These are phyloP conservation scores for Talaromyces sp. DNA, from an alignment of 2,329 filamentous ascomycete species.

Conservation along the genomic window DNA sequence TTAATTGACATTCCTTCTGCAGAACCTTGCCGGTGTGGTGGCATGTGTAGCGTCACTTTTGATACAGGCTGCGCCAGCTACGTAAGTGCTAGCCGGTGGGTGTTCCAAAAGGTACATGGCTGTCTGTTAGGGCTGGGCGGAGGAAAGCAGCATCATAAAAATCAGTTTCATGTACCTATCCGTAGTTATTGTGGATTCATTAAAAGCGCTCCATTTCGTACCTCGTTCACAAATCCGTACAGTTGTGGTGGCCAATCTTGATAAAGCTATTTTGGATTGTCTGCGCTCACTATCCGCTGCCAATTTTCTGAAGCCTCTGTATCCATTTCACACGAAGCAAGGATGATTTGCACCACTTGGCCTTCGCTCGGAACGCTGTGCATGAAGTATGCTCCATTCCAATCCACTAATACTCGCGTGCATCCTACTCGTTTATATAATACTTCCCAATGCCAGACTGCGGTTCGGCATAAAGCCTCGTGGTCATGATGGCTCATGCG, in stretches of 20 bases:
- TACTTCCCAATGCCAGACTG: constrained; percentile 8
- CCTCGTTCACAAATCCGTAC: neutral
- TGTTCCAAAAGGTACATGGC: constrained; percentile 15
- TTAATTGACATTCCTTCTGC: constrained; percentile 40
- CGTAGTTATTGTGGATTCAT: neutral
- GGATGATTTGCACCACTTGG: neutral
- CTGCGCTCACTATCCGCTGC: constrained; percentile 8
- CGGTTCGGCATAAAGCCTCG: constrained; percentile 8
- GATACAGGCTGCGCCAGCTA: constrained; percentile 20
- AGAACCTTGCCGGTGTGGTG: constrained; percentile 35
- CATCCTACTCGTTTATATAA: constrained; percentile 9
- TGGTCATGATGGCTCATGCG: constrained; percentile 3
- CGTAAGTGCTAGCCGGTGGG: constrained; percentile 3
- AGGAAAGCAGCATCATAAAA: neutral
- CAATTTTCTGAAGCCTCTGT: constrained; percentile 5
- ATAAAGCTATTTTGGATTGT: constrained; percentile 9
- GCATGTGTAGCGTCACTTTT: constrained; percentile 39
- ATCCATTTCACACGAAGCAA: constrained; percentile 6
- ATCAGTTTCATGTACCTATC: no score
- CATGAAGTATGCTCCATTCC: neutral
- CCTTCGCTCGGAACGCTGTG: neutral
- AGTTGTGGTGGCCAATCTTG: constrained; percentile 2
- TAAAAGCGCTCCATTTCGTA: neutral
- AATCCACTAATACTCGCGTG: constrained; percentile 6
- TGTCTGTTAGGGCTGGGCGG: neutral